phyloP scores from a whole-genome alignment of 2,329 filamentous ascomycete genomes.

The Pestalotiopsis fici region DNA sequence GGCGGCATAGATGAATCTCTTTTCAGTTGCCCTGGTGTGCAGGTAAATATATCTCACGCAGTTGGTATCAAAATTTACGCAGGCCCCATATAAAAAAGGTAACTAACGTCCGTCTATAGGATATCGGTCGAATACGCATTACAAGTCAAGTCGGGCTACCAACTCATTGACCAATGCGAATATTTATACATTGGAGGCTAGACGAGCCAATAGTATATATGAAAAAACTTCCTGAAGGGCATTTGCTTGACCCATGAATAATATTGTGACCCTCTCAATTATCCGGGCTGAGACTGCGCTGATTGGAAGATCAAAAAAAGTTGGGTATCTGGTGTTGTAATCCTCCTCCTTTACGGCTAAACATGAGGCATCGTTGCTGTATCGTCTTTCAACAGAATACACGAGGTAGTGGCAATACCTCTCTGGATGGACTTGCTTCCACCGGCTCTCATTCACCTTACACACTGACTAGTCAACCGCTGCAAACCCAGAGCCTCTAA shows the following conservation, averaged over 20 bases:
- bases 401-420: not conserved
- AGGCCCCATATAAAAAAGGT: too few species aligned
- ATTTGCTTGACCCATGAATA: not conserved
- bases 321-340: not conserved
- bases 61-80: too few species aligned
- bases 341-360: not conserved
- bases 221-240: too few species aligned
- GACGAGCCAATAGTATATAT: too few species aligned
- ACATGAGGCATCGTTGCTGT: not conserved
- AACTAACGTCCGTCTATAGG: too few species aligned
- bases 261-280: not conserved
- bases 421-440: not conserved
- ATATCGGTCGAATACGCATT: too few species aligned
- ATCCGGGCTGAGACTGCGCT: not conserved
- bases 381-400: not conserved
- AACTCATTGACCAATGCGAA: too few species aligned
- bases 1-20: too few species aligned
- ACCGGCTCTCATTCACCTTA: not conserved
- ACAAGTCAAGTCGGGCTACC: too few species aligned
- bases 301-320: not conserved
- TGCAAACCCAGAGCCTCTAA: constrained; percentile 55
- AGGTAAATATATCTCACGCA: too few species aligned
- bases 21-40: too few species aligned
- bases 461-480: not conserved
- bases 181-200: too few species aligned